A percentile compares a stretch with the other conserved stretches of the same genome.
phyloP scores from a whole-genome alignment of 805 yeast species.

The Candida maris region DNA sequence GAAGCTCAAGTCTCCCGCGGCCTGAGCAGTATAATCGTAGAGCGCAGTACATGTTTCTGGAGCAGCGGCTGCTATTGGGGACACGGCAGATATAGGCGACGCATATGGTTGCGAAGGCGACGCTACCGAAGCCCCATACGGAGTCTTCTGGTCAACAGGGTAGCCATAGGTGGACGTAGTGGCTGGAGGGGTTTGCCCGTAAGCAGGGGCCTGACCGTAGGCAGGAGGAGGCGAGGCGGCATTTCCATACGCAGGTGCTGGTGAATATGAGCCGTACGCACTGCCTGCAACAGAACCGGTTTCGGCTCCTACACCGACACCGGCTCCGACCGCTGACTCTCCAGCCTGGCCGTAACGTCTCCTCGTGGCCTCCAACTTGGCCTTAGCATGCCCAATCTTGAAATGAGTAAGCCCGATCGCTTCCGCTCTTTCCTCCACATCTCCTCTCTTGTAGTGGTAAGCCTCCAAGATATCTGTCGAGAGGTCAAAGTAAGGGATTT shows the following conservation, averaged over 20 bases:
- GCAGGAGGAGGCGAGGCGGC: conserved; percentile 24
- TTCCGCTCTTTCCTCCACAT: conserved; percentile 85
- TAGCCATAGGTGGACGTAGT: conserved; percentile 22
- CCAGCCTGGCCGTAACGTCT: conserved; percentile 56
- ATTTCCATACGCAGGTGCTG: conserved; percentile 15
- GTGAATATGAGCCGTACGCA: conserved; percentile 11
- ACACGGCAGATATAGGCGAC: conserved; percentile 26
- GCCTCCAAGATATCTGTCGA: conserved; percentile 79
- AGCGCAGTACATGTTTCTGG: conserved; percentile 78
- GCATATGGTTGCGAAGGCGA: conserved; percentile 19
- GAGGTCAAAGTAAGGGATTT: conserved; percentile 93
- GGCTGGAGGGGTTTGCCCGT: conserved; percentile 31
- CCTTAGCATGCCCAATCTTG: conserved; percentile 82
- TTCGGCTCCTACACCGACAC: conserved; percentile 26
- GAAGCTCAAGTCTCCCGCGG: conserved; percentile 85
- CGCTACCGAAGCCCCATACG: conserved; percentile 26
- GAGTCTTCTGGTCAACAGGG: conserved; percentile 24
- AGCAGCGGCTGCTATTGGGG: conserved; percentile 35
- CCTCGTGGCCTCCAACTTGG: conserved; percentile 78
- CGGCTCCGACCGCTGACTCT: conserved; percentile 31
- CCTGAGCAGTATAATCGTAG: conserved; percentile 90
- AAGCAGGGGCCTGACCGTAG: conserved; percentile 32
- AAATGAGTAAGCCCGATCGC: conserved; percentile 87
- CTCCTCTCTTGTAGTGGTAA: conserved; percentile 78
- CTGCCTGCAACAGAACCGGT: conserved; percentile 33